Evolutionary conservation across 2,329 filamentous ascomycete genomes (phyloP), one percentile per base, ranked within the genome.

Genomic region (Colletotrichum sp.): DNA sequence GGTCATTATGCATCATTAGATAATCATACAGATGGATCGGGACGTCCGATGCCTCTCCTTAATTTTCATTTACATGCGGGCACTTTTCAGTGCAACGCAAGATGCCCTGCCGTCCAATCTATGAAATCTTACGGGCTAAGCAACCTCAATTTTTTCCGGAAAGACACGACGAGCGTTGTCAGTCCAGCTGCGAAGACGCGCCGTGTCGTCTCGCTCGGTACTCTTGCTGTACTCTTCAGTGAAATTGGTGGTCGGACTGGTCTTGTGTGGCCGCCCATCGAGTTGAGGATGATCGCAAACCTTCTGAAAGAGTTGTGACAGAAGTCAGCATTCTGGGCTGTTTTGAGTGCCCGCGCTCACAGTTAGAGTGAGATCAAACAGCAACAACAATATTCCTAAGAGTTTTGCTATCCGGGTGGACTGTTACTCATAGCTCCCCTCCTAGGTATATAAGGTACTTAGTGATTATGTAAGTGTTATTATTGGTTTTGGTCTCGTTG

Each of bases 71-170:
- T 52, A 21, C n/a, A 0, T 0, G 6, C 12, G n/a, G n/a, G n/a
- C 44, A 21, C 3, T 52, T 0, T 52, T 13, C n/a, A 13, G 4
- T 8, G n/a, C n/a, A 0, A 21, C 6, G n/a, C n/a, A 49, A 49
- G 44, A 49, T 21, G 2, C 10, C n/a, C 16, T 49, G 2, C n/a
- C 3, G n/a, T 4, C 12, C 44, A 52, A 21, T 52, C 10, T 13
- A 21, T 44, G 9, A 1, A n/a, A 10, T n/a, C 4, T 6, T 44
- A n/a, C 39, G 5, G 1, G 39, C 39, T 10, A 1, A 49, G 4
- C n/a, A 13, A 52, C n/a, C 10, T 52, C 6, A 21, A 21, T 5
- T 13, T 8, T 49, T 49, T 0, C 18, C 18, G 18, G 4, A 5
- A 49, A n/a, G 9, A 12, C 39, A 8, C 10, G 2, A 6, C n/a